Base-by-base conservation (phyloP, 169 alveolate genomes). In the Plasmodium reichenowi region DNA sequence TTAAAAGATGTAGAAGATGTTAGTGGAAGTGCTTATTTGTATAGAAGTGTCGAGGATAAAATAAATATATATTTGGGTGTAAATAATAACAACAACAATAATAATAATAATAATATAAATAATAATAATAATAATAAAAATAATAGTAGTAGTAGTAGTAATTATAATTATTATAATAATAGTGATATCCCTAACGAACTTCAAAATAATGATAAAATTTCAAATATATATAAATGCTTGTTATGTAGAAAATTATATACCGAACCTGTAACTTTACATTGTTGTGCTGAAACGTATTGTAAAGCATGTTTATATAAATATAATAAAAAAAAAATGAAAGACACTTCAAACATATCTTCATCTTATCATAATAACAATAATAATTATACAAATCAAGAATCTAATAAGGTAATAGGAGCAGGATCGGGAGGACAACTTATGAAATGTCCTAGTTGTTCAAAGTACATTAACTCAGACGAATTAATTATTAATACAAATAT, bases 241-340 rank as follows among this genome's bases (percentile, higher is more conserved):
- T 86, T 94, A 38, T 95, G 97, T 75, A 83, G 92, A 56, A 93
- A 93, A 66, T 88, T 94, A 72, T 95, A 94, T 72, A 83, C 94
- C 38, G 88, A 94, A 26, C 97, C 97, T 0, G 95, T 95, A 66
- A 86, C 96, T 1, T 78, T 96, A 50, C 93, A 94, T 15, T 95
- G 97, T 70, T 95, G 97, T 76, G 97, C 97, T 4, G 97, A 95
- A 63, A 93, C 97, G 7, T 95, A 92, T 56, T 95, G 97, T 74
- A 94, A 93, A 54, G 92, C 86, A 3, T 94, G 96, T 91, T 59
- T 94, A 22, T 63, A 88, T 43, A 92, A 88, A 67, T 76, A 72
- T 52, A 70, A 83, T 17, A 88, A 88, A 38, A 64, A 87, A 72
- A 89, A 66, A 56, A 88, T 67, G 56, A 80, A 54, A 48, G 85